These are phyloP conservation scores for Starmerella vitae DNA, from an alignment of 805 yeast genomes.

Conservation along the genomic window DNA sequence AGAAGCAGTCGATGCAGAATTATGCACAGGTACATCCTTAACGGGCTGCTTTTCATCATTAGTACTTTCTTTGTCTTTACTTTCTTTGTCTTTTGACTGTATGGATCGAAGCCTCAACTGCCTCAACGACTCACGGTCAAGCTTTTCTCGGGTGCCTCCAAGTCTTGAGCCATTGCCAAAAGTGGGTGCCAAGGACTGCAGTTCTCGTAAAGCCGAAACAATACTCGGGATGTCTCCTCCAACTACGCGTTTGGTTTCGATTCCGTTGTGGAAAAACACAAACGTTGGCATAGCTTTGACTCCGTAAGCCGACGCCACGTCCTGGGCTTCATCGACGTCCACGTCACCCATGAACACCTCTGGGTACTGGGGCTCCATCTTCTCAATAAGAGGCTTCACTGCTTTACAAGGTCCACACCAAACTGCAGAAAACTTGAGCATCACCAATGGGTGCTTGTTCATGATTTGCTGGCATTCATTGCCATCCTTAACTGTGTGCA, in stretches of 20 bases:
- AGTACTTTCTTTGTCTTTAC: background rate
- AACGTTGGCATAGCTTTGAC: conserved; percentile 56
- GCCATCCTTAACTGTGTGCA: conserved; percentile 4
- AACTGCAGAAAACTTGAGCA: conserved; percentile 73
- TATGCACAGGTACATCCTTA: background rate
- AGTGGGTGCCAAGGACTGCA: conserved; percentile 4
- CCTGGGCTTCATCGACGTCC: conserved; percentile 70
- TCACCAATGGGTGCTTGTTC: conserved; percentile 28
- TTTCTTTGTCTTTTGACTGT: background rate
- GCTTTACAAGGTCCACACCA: conserved; percentile 99
- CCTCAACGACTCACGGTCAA: background rate
- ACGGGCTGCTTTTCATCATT: background rate
- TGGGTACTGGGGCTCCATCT: conserved; percentile 43
- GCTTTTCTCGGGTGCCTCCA: background rate
- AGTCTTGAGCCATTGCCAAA: conserved; percentile 1
- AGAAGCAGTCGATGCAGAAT: background rate
- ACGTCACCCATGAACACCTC: conserved; percentile 65
- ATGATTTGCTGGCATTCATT: conserved; percentile 5
- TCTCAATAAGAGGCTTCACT: conserved; percentile 86
- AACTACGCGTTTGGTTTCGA: conserved; percentile 40
- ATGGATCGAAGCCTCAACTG: background rate
- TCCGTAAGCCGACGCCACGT: conserved; percentile 52
- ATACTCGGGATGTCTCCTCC: conserved; percentile 23
- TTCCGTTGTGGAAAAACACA: conserved; percentile 64
- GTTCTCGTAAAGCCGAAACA: conserved; percentile 6